Evolutionary conservation across 1,284 basidiomycete genomes (phyloP).

Genomic region (Pseudozyma flocculosa): DNA sequence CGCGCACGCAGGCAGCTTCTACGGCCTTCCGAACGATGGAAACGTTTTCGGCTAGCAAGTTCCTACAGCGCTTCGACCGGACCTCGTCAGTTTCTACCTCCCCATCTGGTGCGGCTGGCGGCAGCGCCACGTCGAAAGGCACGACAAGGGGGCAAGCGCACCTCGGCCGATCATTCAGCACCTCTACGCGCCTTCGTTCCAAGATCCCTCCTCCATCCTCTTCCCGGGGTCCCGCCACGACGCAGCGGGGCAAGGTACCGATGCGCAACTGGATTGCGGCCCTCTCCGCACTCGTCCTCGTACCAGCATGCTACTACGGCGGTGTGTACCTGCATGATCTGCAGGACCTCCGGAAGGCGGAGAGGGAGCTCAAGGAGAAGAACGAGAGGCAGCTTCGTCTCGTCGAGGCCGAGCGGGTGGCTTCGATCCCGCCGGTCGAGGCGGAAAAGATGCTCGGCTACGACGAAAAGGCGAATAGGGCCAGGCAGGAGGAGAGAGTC

Average conservation of each 20-base stretch:
- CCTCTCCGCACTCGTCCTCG: constrained; percentile 22
- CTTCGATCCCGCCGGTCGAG: too few species aligned
- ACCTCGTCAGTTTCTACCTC: background rate
- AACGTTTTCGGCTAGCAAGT: background rate
- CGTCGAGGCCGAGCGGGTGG: too few species aligned
- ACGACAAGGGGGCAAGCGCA: too few species aligned
- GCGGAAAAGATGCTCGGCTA: background rate
- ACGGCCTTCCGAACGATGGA: too few species aligned
- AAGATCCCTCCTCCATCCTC: too few species aligned
- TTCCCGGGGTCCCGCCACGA: background rate
- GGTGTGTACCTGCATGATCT: constrained; percentile 24
- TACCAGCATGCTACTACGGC: constrained; percentile 23
- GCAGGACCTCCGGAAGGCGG: constrained; percentile 2
- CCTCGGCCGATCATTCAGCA: too few species aligned
- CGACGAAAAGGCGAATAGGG: background rate
- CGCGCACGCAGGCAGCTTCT: too few species aligned
- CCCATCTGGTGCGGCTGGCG: background rate
- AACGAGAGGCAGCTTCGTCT: background rate
- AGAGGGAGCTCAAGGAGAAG: background rate
- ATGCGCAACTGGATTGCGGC: constrained; percentile 33
- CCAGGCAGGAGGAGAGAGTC: background rate
- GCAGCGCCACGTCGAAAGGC: too few species aligned
- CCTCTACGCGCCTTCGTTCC: too few species aligned
- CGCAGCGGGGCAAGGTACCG: background rate
- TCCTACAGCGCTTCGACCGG: background rate